Conservation (phyloP, 140 eudicot genomes). For the Erigeron philadelphicus region DNA sequence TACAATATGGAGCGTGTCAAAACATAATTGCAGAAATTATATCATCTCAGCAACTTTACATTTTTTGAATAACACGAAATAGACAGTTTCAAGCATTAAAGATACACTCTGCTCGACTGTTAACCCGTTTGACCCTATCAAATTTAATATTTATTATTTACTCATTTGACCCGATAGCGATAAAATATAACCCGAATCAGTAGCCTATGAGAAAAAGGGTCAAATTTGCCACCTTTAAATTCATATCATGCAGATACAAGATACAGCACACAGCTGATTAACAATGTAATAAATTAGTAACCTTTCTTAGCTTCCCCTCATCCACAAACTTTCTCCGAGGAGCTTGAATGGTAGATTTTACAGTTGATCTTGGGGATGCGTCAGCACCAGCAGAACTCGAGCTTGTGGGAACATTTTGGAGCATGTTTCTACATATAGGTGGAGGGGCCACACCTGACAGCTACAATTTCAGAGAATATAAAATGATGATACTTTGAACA, state of each 20-base stretch:
- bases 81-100: neutral
- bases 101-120: neutral
- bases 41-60: neutral
- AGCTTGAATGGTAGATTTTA: slow-evolving; percentile 71
- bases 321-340: slow-evolving; percentile 93
- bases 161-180: neutral
- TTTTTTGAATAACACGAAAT: neutral
- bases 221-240: neutral
- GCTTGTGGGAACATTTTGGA: slow-evolving; percentile 43
- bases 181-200: slow-evolving; percentile 2
- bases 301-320: slow-evolving; percentile 96
- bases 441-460: slow-evolving; percentile 89
- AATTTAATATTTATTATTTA: neutral
- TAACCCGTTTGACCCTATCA: neutral
- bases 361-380: slow-evolving; percentile 65
- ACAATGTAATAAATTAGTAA: slow-evolving; percentile 16
- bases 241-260: neutral
- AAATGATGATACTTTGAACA: neutral
- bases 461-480: slow-evolving; percentile 36
- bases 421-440: slow-evolving; percentile 70
- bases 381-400: slow-evolving; percentile 49
- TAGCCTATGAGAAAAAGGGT: neutral
- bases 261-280: neutral
- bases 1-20: neutral
- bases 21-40: neutral